phyloP scores from a whole-genome alignment of 176 grass and related monocot genomes.

The Avena sativa region DNA sequence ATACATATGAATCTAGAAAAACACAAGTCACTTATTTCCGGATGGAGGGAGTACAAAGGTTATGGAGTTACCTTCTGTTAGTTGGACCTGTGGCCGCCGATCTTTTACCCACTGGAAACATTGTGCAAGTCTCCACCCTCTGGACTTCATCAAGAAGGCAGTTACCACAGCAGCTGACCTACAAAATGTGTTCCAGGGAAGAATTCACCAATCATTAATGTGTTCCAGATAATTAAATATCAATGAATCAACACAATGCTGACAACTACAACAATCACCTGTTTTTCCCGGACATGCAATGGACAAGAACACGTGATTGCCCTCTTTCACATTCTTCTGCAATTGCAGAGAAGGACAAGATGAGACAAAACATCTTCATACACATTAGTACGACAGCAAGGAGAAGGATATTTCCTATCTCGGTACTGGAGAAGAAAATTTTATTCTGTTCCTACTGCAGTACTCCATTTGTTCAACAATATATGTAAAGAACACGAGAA shows the following conservation, averaged over 20 bases:
- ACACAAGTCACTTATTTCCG: too few relatives aligned
- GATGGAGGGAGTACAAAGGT: not conserved
- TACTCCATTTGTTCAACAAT: conserved; percentile 27
- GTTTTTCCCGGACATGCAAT: conserved; percentile 88
- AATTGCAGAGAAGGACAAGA: conserved; percentile 41
- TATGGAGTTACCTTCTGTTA: conserved; percentile 66
- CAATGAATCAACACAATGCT: conserved; percentile 31
- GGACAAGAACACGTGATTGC: conserved; percentile 66
- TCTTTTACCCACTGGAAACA: conserved; percentile 82
- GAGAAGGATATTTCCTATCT: conserved; percentile 6
- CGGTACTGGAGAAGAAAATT: conserved; percentile 5
- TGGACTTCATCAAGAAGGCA: conserved; percentile 82
- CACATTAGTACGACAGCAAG: not conserved
- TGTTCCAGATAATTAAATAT: conserved; percentile 31
- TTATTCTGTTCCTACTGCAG: not conserved
- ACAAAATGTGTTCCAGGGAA: conserved; percentile 39
- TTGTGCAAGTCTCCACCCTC: conserved; percentile 67
- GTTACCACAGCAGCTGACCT: conserved; percentile 77
- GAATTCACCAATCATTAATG: conserved; percentile 36
- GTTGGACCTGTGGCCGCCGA: conserved; percentile 54
- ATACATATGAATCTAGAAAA: too few relatives aligned
- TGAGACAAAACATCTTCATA: conserved; percentile 31
- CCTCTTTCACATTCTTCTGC: conserved; percentile 80
- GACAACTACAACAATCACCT: conserved; percentile 56
- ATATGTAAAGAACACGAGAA: not conserved